Base-by-base conservation (phyloP, 805 yeast genomes). In the Saccharomycopsis fibuligera region DNA sequence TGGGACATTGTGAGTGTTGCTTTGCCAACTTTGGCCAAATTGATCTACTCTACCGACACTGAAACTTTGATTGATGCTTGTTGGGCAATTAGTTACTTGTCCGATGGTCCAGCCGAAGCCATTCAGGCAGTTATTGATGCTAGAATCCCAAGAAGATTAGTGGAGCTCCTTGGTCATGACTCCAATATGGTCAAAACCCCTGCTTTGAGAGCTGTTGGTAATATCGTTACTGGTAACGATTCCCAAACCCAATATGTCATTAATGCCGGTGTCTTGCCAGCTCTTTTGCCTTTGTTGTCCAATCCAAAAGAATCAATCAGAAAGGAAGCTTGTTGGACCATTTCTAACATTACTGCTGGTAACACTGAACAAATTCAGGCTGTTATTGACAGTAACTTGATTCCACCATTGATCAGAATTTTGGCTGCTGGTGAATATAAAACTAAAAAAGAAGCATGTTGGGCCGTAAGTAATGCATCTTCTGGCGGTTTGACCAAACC, bases 291-390 rank as follows among this genome's bases (percentile, higher is more conserved):
- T 41, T 74, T 93, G 56, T 75, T 93, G 60, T 73, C 78, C 55
- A 85, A 95, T 29, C 79, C 87, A 51, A 89, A 90, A 73, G 99
- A 93, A 66, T 79, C 93, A 16, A 84, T 93, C 58, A 82, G 93
- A 63, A 93, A 93, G 67, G 99, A 93, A 72, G 96, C 98, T 4
- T 89, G 99, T 72, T 93, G 99, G 99, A 91, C 99, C 35, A 83
- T 93, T 55, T 90, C 97, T 51, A 93, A 93, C 69, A 90, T 93
- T 63, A 93, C 99, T 31, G 99, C 99, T 21, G 99, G 99, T 61
- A 93, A 87, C 66, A 70, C 90, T 21, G 90, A 85, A 54, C 99
- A 93, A 73, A 89, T 91, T 60, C 97, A 91, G 71, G 91, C 97
- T 14, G 98, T 93, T 45, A 90, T 93, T 60, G 96, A 90, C 64